Evolutionary conservation across 129 eudicot species (phyloP), one percentile per base, ranked within the genome.

Genomic region (Erigeron canadensis): DNA sequence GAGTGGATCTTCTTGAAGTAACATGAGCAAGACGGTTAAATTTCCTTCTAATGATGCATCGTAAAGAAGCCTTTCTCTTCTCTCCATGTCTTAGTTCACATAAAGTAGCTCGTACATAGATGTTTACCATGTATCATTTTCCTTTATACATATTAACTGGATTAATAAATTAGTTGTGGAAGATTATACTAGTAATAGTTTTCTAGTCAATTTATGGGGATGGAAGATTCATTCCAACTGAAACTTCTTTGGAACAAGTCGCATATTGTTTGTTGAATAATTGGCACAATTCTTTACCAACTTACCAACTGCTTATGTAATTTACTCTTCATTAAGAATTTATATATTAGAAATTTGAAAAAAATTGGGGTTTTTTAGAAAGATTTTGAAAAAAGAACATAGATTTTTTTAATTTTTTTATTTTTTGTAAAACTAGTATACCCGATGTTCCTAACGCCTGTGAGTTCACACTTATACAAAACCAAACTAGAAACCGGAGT

Each of bases 31-130:
- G 19, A 42, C n/a, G n/a, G 43, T 11, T 4, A 39, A 28, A 13
- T 80, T 47, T 19, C 86, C 91, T 64, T 72, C 61, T 63, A 69
- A 3, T 65, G 88, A 70, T 39, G 88, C 91, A n/a, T 86, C 71
- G 57, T 53, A 74, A 15, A 84, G 76, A 10, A 70, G 73, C 53
- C 44, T 54, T 43, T 79, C 87, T 71, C 40, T 59, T 62, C 28
- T 37, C 60, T 58, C 55, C 62, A 13, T 60, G 23, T 56, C 53
- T 50, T 39, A 63, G 34, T 63, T 13, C 19, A 50, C 45, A 67
- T 6, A 67, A 67, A 34, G 12, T 48, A 15, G 42, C 8, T 63
- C 8, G 15, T 21, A 7, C 16, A 64, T 21, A 16, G 39, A 75
- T n/a, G 12, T 42, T 40, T n/a, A 40, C 44, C 59, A 53, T 75